Evolutionary conservation across 192 early-diverging fungal genomes (phyloP).

Genomic region (Backusella tarrabulga): DNA sequence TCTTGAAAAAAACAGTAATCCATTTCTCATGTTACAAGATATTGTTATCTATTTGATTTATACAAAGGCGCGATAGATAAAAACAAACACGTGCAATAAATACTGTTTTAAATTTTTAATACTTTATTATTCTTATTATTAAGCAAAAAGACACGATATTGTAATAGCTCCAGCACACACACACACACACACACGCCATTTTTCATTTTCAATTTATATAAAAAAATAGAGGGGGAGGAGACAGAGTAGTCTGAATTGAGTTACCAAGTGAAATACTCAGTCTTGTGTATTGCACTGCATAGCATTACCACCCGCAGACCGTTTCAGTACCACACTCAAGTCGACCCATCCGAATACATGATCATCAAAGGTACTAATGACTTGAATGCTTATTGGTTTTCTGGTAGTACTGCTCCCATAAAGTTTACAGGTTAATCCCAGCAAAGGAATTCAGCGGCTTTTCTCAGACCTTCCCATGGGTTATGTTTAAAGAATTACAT

Average conservation of each 20-base stretch:
- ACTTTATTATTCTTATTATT: too few species aligned
- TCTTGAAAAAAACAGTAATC: too few species aligned
- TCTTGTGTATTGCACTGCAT: slow-evolving; percentile 35
- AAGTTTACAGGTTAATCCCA: slow-evolving; percentile 22
- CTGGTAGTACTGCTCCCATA: slow-evolving; percentile 20
- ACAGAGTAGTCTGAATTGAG: slow-evolving; percentile 39
- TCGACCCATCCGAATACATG: slow-evolving; percentile 13
- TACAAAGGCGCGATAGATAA: too few species aligned
- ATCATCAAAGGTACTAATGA: slow-evolving; percentile 21
- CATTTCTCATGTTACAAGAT: too few species aligned
- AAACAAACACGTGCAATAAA: too few species aligned
- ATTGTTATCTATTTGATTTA: too few species aligned
- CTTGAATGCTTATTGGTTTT: slow-evolving; percentile 2
- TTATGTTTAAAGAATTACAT: slow-evolving; percentile 25
- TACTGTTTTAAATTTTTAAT: too few species aligned
- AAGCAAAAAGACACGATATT: too few species aligned
- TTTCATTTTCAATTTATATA: not conserved
- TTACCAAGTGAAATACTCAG: slow-evolving; percentile 17
- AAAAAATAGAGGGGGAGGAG: slow-evolving; percentile 19
- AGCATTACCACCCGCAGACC: slow-evolving; percentile 29
- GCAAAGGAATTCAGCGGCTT: slow-evolving; percentile 30
- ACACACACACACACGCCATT: not conserved
- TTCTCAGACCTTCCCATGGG: slow-evolving; percentile 39
- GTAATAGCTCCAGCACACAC: not conserved
- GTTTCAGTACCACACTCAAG: slow-evolving; percentile 14